phyloP scores from a whole-genome alignment of 2,329 filamentous ascomycete species.

The Camptophora hylomeconis region DNA sequence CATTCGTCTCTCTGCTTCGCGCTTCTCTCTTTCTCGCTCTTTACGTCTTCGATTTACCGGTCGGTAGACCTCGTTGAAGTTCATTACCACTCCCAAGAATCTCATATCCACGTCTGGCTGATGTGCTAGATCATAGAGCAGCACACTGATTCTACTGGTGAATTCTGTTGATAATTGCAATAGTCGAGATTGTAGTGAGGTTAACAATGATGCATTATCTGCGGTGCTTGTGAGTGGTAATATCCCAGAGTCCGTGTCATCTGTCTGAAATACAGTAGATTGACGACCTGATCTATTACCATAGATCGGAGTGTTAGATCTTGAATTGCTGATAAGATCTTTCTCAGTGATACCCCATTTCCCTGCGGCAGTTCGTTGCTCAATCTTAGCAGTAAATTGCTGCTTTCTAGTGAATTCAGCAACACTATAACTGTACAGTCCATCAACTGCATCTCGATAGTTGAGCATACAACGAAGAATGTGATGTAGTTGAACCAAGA shows the following conservation, averaged over 20 bases:
- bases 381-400: constrained; percentile 62
- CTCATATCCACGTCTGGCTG: constrained; percentile 92
- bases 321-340: constrained; percentile 25
- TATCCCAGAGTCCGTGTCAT: constrained; percentile 13
- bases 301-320: constrained; percentile 17
- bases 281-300: constrained; percentile 1
- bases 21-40: constrained; percentile 22
- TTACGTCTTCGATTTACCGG: constrained; percentile 53
- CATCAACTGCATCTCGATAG: constrained; percentile 87
- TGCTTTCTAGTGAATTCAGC: constrained; percentile 89
- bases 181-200: constrained; percentile 61
- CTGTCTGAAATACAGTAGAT: constrained; percentile 4
- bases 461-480: constrained; percentile 86
- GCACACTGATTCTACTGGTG: constrained; percentile 58
- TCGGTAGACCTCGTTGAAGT: constrained; percentile 95
- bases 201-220: constrained; percentile 51
- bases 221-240: constrained; percentile 6
- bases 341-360: constrained; percentile 51
- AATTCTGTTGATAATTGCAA: constrained; percentile 63
- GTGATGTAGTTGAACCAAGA: constrained; percentile 83
- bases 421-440: constrained; percentile 86
- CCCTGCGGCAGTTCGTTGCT: constrained; percentile 51
- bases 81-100: constrained; percentile 94
- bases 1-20: constrained; percentile 19
- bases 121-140: constrained; percentile 82